Evolutionary conservation across 371 early-diverging fungal genomes (phyloP).

Genomic region (Parasitella parasitica): DNA sequence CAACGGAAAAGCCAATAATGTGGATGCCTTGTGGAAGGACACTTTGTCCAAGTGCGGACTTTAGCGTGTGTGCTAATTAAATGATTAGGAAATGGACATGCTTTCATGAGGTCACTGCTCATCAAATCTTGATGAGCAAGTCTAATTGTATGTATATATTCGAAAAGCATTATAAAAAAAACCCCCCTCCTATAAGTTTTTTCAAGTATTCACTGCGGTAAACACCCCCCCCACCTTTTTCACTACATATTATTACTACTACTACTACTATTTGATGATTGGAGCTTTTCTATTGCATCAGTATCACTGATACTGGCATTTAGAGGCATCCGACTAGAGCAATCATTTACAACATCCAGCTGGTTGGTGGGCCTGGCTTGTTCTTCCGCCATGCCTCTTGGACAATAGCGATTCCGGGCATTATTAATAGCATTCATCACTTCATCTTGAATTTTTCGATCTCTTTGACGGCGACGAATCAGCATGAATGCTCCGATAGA

Average conservation of each 20-base stretch:
- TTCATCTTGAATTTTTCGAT: not conserved
- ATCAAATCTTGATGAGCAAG: too few relatives aligned
- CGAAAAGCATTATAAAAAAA: too few relatives aligned
- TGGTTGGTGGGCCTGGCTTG: not conserved
- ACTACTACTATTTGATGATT: too few relatives aligned
- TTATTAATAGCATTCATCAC: not conserved
- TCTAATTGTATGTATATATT: too few relatives aligned
- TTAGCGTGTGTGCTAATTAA: too few relatives aligned
- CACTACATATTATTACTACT: too few relatives aligned
- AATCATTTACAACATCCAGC: not conserved
- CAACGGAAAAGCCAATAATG: conserved; percentile 6
- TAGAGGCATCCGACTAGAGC: not conserved
- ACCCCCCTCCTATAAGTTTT: too few relatives aligned
- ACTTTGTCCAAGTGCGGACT: conserved; percentile 3
- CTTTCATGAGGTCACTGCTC: too few relatives aligned
- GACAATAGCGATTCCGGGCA: not conserved
- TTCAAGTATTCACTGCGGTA: too few relatives aligned
- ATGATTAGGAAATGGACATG: too few relatives aligned
- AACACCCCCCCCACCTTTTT: too few relatives aligned
- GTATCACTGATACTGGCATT: not conserved
- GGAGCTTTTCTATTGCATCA: too few relatives aligned
- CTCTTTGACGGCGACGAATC: not conserved
- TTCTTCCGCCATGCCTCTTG: not conserved
- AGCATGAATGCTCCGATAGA: not conserved
- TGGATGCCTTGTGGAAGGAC: conserved; percentile 16